These are phyloP conservation scores for Leccinum cinnamomeum DNA, from an alignment of 1,284 basidiomycete genomes.

Conservation along the genomic window DNA sequence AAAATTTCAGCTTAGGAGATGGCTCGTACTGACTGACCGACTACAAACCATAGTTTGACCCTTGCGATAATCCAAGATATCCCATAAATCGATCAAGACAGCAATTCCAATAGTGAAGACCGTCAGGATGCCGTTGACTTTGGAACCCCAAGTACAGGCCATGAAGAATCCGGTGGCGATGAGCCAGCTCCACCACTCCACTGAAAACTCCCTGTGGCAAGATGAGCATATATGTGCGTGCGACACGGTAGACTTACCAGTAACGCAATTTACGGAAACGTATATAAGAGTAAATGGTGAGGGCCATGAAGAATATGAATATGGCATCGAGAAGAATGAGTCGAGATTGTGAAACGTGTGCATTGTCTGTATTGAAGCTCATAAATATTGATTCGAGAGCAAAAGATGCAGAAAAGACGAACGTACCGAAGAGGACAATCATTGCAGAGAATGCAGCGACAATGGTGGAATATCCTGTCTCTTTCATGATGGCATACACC, in stretches of 20 bases:
- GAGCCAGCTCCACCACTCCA: slow-evolving; percentile 96
- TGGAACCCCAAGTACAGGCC: slow-evolving; percentile 95
- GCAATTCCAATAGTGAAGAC: slow-evolving; percentile 90
- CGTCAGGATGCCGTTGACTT: slow-evolving; percentile 96
- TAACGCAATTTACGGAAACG: slow-evolving; percentile 96
- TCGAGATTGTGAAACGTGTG: slow-evolving; percentile 92
- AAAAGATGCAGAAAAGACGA: background rate
- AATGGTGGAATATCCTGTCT: slow-evolving; percentile 91
- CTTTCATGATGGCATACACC: slow-evolving; percentile 96
- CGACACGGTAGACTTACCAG: slow-evolving; percentile 49
- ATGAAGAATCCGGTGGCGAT: slow-evolving; percentile 89
- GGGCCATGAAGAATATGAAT: slow-evolving; percentile 93
- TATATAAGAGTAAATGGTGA: slow-evolving; percentile 94
- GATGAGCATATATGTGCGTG: background rate
- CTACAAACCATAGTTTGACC: slow-evolving; percentile 78
- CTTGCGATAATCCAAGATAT: slow-evolving; percentile 84
- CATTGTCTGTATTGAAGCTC: slow-evolving; percentile 72
- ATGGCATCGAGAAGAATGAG: slow-evolving; percentile 95
- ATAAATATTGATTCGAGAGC: slow-evolving; percentile 2
- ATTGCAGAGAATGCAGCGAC: slow-evolving; percentile 87
- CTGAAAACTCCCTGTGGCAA: slow-evolving; percentile 70
- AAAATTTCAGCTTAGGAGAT: slow-evolving; percentile 6
- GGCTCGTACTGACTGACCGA: background rate
- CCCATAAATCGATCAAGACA: slow-evolving; percentile 94
- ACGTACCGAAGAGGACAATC: slow-evolving; percentile 84